Evolutionary conservation across 768 basidiomycete species (phyloP), one percentile per base, ranked within the genome.

Genomic region (Peribolospora kevripleyi): DNA sequence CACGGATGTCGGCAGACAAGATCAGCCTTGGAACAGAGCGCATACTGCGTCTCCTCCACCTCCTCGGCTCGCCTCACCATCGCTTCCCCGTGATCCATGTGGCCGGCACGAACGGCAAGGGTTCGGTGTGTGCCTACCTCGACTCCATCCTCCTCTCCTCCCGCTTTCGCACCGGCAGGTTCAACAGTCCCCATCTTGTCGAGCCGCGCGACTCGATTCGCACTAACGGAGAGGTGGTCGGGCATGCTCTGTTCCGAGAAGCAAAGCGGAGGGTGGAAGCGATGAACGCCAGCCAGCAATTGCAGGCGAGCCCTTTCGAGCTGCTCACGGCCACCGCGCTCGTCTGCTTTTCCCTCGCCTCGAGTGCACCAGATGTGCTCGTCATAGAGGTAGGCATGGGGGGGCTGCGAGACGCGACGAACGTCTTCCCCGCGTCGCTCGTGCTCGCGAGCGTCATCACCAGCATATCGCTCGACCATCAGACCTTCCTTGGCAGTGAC

Each of bases 71-170:
- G 68, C 77, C 76, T 0, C 68, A 71, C 0, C 81, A 82, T 63
- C 76, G 72, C 0, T 74, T 84, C 2, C 91, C 87, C 0, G 85
- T 87, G 0, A 72, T 84, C 42, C 93, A 98, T 63, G 74, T 97
- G 55, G 79, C 87, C 6, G 93, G 93, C 0, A 98, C 93, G 0
- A 97, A 98, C 68, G 91, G 91, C 7, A 98, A 97, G 67, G 93
- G 93, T 42, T 90, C 84, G 61, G 85, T 91, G 9, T 79, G 86
- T 1, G 80, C 81, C 5, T 71, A 87, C 42, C 66, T 93, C 8
- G 76, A 84, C 0, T 84, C 84, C 47, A 81, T 85, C 61, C 69
- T 95, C 6, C 64, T 65, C 4, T 67, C 72, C 5, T 73, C 79
- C 5, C 67, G 71, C 0, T 70, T 79, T n/a, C 67, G 71, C 1